Evolutionary conservation across 805 yeast species (phyloP), one percentile per base, ranked within the genome.

Genomic region (Lachancea cidri): DNA sequence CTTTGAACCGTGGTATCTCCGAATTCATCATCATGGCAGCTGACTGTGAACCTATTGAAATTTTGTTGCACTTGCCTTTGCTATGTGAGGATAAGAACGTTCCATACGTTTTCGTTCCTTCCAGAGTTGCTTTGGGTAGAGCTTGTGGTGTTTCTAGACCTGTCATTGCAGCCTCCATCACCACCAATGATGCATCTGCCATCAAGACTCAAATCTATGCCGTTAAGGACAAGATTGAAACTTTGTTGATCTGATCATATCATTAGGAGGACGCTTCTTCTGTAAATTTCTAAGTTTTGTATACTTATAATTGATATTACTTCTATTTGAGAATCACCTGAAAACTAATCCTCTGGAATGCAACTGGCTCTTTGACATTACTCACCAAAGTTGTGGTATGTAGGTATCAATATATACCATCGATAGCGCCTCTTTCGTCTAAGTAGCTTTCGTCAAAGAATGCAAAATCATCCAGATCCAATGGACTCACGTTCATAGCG

Each of bases 71-170:
- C 68, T 79, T 93, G 68, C 99, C 99, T 38, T 79, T 93, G 60
- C 77, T 93, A 60, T 93, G 99, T 72, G 99, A 93, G 75, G 99
- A 93, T 74, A 93, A 93, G 79, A 93, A 93, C 76, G 98, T 93
- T 55, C 97, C 98, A 51, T 93, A 93, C 76, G 98, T 93, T 52
- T 93, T 93, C 57, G 98, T 93, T 54, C 97, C 99, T 55, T 88
- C 97, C 58, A 91, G 93, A 79, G 81, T 93, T 64, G 98, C 98
- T 50, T 77, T 93, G 60, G 99, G 99, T 70, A 86, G 99, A 77
- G 98, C 98, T 61, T 93, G 98, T 76, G 99, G 99, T 74, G 98
- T 93, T 50, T 87, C 98, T 43, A 86, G 99, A 79, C 97, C 98
- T 54, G 99, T 93, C 47, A 91, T 93, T 67, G 95, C 98, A 65